Base-by-base conservation (phyloP, 257 asterid species). In the Phtheirospermum japonicum region DNA sequence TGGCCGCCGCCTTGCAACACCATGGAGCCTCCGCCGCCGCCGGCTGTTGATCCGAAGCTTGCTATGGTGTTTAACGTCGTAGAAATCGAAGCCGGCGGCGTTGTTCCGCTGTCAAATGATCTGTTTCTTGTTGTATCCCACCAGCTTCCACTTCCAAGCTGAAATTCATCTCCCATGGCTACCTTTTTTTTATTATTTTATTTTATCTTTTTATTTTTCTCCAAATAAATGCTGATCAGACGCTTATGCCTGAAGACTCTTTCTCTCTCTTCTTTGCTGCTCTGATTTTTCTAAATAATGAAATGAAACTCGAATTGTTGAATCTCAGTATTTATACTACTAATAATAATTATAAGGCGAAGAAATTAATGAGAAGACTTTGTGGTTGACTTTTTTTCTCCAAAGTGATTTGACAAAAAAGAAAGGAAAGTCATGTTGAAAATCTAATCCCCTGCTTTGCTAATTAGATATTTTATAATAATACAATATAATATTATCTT, bases 101-200 rank as follows among this genome's bases (percentile, higher is more conserved):
- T 12, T 0, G 86, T 61, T 40, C 76, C 76, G 55, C 66, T 63
- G n/a, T 73, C 86, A 39, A 72, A 80, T 6, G 30, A 18, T 65
- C 90, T 70, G 57, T 72, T 77, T 59, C 91, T 62, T 0, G 87
- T 68, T 5, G 85, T 42, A 42, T 80, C 95, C 96, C 96, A 85
- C 96, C 96, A 88, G 82, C 73, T 82, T 14, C 94, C 89, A 60
- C 75, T 83, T 12, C 97, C 92, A 7, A 83, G 64, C 57, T 88
- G 95, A 76, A 79, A 88, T 14, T 88, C 95, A 33, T 88, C 96
- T 2, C 85, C 91, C 96, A 88, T 88, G 69, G n/a, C n/a, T n/a
- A n/a, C n/a, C 65, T 65, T 71, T 18, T 36, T 18, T 6, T 33
- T 11, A 30, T 14, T 42, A 4, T 33, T 14, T 45, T 17, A 37